Evolutionary conservation across 2,329 filamentous ascomycete species (phyloP), one percentile per base, ranked within the genome.

Genomic region (Amesomyces nigricolor): DNA sequence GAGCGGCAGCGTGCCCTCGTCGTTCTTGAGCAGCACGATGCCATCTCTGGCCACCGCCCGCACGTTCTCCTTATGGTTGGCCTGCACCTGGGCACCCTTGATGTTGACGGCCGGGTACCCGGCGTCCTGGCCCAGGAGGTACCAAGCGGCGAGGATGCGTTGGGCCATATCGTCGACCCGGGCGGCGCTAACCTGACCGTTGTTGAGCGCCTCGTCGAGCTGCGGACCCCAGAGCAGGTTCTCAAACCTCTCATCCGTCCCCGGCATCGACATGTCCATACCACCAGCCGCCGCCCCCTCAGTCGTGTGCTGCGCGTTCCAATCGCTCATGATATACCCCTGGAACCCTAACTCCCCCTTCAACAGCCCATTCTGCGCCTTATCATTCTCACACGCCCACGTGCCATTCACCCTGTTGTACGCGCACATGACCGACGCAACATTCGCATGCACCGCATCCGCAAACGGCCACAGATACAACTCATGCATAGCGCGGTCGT

Each of bases 191-290:
- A 89, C 76, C 51, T 78, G 75, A 32, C 81, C 81, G 60, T 77
- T 80, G 61, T 79, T 73, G 58, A 86, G 72, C 26, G 81, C 81
- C 47, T 65, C 72, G 51, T 72, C 71, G 14, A 86, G 75, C 58
- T 73, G 73, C 9, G 73, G 68, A 0, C 82, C 82, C 81, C 82
- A 85, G 38, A 79, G 73, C 3, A 81, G 67, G 42, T 72, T 76
- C 32, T 80, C 81, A 64, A 70, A 82, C 22, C 22, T 26, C 22
- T 26, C 22, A 63, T 80, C 74, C 51, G 74, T 82, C 56, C 89
- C 89, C 0, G 87, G 87, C 87, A 92, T 92, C 2, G 84, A 83
- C 87, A 91, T 89, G 68, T 92, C 88, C 59, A 92, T 68, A 29
- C 89, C 89, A 22, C 82, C 80, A 59, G 86, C 76, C 22, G 87